A percentile compares a stretch with the other conserved stretches of the same genome.
These are phyloP conservation scores for Circinella minor DNA, from an alignment of 371 early-diverging fungal genomes.

Conservation along the genomic window DNA sequence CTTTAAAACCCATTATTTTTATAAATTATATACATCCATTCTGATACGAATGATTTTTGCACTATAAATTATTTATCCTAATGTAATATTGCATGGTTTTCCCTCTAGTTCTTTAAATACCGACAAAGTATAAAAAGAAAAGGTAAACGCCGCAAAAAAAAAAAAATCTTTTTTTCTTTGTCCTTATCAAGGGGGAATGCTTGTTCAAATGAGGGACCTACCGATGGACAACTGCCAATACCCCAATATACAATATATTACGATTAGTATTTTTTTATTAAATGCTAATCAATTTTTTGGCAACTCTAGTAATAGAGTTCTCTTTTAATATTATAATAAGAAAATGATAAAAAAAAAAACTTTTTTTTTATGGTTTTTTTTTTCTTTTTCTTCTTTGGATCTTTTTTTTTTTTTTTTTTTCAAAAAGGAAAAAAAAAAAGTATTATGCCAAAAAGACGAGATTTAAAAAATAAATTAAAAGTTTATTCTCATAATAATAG, in stretches of 20 bases:
- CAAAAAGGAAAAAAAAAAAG: background rate
- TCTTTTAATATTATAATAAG: background rate
- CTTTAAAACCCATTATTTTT: too few relatives aligned
- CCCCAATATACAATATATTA: constrained; percentile 13
- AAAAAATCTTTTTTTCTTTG: constrained; percentile 4
- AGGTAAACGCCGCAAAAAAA: too few relatives aligned
- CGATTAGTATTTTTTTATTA: background rate
- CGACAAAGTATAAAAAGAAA: too few relatives aligned
- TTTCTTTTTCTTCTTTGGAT: constrained; percentile 2
- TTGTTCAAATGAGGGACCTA: constrained; percentile 20
- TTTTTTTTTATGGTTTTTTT: background rate
- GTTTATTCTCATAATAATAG: background rate
- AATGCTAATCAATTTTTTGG: constrained; percentile 9
- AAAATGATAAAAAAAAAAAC: constrained; percentile 11
- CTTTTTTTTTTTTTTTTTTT: constrained; percentile 1
- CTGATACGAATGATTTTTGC: too few relatives aligned
- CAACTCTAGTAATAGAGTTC: constrained; percentile 10
- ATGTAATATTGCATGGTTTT: too few relatives aligned
- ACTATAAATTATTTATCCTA: too few relatives aligned
- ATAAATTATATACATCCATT: too few relatives aligned
- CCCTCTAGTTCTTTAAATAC: too few relatives aligned
- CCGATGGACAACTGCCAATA: constrained; percentile 18
- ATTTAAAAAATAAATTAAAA: constrained; percentile 16
- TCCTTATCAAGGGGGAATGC: constrained; percentile 17
- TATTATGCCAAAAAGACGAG: constrained; percentile 15